phyloP scores from a whole-genome alignment of 805 yeast species.

The Nakazawaea ambrosiae region DNA sequence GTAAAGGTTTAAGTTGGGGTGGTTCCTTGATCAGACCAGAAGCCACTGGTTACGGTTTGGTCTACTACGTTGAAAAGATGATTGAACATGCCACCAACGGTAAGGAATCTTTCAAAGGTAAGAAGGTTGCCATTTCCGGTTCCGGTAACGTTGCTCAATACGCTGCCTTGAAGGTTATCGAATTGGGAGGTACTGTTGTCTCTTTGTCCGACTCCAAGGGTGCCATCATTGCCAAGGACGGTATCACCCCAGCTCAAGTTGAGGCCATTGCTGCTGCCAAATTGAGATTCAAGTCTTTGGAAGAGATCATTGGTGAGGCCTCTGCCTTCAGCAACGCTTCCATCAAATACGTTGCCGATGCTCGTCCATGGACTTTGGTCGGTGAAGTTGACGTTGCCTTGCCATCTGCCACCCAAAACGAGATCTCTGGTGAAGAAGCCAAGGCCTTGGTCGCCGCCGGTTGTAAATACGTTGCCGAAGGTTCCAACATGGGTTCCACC shows the following conservation, averaged over 20 bases:
- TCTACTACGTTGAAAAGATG: constrained; percentile 97
- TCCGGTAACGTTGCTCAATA: constrained; percentile 99
- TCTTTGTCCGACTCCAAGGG: constrained; percentile 96
- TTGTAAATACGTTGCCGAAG: constrained; percentile 92
- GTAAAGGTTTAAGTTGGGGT: constrained; percentile 98
- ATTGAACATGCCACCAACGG: constrained; percentile 88
- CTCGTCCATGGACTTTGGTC: constrained; percentile 92
- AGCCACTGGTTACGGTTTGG: constrained; percentile 98
- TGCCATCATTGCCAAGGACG: constrained; percentile 66
- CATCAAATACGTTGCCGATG: constrained; percentile 84
- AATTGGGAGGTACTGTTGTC: constrained; percentile 92
- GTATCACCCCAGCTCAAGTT: constrained; percentile 81
- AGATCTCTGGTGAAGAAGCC: constrained; percentile 95
- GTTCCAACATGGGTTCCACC: constrained; percentile 99
- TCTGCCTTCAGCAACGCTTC: constrained; percentile 49
- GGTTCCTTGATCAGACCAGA: constrained; percentile 98
- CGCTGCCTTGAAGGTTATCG: constrained; percentile 96
- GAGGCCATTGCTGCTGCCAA: constrained; percentile 71
- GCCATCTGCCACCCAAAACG: constrained; percentile 98
- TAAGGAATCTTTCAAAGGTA: constrained; percentile 84
- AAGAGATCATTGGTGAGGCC: constrained; percentile 53
- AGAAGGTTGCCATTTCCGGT: constrained; percentile 95
- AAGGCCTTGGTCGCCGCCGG: constrained; percentile 90
- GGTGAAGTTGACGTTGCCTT: constrained; percentile 92
- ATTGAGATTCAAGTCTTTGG: constrained; percentile 68